A percentile compares a stretch with the other conserved stretches of the same genome.
phyloP scores from a whole-genome alignment of 306 rosid species.

The Begonia fuchsioides region DNA sequence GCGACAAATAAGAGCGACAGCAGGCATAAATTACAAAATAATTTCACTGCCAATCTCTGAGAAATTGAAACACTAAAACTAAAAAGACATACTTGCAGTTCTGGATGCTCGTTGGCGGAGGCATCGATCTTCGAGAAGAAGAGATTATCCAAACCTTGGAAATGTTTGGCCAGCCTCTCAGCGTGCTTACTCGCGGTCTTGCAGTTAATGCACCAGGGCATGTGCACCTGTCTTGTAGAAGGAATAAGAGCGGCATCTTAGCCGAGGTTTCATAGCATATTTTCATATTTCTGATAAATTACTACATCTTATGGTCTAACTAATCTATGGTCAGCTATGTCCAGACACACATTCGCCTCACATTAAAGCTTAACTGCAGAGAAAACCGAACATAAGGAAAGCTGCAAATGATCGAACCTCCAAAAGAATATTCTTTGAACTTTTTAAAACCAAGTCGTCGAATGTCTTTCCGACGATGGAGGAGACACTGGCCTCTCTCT shows the following conservation, averaged over 20 bases:
- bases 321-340: no score
- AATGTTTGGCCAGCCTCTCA: conserved; percentile 80
- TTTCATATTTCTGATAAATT: no score
- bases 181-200: conserved; percentile 68
- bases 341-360: no score
- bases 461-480: conserved; percentile 61
- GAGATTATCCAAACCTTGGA: conserved; percentile 50
- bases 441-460: conserved; percentile 49
- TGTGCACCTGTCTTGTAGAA: conserved; percentile 45
- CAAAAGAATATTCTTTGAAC: conserved; percentile 52
- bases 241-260: no score
- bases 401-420: conserved; percentile 58
- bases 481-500: conserved; percentile 49
- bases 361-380: no score
- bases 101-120: conserved; percentile 78
- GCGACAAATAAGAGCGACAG: no score
- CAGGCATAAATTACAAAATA: no score
- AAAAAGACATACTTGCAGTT: conserved; percentile 40
- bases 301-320: no score
- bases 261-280: no score
- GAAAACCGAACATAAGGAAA: no score
- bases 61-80: no score
- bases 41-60: no score
- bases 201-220: conserved; percentile 92
- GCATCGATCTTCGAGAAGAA: conserved; percentile 64